These are phyloP conservation scores for Corymbia maculata DNA, from an alignment of 345 rosid genomes.

Conservation along the genomic window DNA sequence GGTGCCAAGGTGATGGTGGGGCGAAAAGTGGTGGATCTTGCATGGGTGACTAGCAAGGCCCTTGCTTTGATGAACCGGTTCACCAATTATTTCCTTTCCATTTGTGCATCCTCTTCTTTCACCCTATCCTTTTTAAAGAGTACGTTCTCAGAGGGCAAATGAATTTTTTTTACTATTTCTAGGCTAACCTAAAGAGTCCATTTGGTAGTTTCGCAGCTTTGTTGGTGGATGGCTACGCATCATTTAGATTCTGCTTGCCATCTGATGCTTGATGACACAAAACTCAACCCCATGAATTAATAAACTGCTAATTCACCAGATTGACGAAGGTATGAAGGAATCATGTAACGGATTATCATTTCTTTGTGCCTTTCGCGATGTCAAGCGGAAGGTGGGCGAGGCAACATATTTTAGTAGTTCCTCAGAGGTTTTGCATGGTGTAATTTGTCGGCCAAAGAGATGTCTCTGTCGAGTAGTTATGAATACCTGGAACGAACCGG, in stretches of 20 bases:
- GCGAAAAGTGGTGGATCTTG: background rate
- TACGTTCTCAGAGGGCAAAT: background rate
- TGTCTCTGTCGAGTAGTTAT: background rate
- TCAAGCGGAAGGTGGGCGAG: background rate
- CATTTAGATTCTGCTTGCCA: background rate
- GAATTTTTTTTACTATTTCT: background rate
- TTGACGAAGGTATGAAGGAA: fast-evolving
- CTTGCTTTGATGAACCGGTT: background rate
- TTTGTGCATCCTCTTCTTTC: background rate
- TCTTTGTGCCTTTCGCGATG: background rate
- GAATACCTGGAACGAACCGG: background rate
- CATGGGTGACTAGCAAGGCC: background rate
- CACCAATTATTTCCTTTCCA: background rate
- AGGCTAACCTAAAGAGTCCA: background rate
- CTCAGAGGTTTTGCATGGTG: background rate
- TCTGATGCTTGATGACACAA: background rate
- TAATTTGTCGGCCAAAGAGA: background rate
- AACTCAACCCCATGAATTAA: background rate
- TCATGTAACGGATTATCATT: fast-evolving
- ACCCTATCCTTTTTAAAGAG: fast-evolving
- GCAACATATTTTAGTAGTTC: background rate
- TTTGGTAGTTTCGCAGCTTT: background rate
- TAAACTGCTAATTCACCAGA: background rate
- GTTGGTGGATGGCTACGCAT: background rate
- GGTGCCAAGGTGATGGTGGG: background rate